Evolutionary conservation across 116 monocot genomes (phyloP).

Genomic region (Posidonia oceanica): DNA sequence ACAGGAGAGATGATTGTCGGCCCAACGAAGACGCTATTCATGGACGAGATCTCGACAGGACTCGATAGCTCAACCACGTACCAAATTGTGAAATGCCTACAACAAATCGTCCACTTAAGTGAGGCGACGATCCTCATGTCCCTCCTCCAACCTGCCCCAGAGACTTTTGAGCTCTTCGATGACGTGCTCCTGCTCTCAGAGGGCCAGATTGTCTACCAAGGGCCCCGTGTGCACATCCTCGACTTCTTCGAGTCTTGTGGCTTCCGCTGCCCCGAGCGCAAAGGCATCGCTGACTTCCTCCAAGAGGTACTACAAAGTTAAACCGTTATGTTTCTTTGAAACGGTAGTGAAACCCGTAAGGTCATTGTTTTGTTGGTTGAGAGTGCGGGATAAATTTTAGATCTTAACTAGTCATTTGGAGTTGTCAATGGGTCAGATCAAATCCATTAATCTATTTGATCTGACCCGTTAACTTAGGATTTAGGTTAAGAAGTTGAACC

Average conservation of each 20-base stretch:
- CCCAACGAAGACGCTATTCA: conserved; percentile 50
- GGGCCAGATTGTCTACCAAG: conserved; percentile 69
- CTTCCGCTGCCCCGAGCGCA: conserved; percentile 46
- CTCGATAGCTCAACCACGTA: conserved; percentile 73
- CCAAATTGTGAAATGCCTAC: conserved; percentile 67
- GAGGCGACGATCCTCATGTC: conserved; percentile 70
- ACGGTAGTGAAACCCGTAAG: no score
- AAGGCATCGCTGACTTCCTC: conserved; percentile 48
- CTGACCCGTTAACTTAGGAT: no score
- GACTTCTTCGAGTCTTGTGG: conserved; percentile 57
- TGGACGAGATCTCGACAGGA: conserved; percentile 84
- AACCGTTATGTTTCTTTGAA: no score
- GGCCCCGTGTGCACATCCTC: conserved; percentile 51
- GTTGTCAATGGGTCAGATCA: no score
- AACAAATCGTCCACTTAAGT: conserved; percentile 43
- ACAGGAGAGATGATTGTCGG: conserved; percentile 75
- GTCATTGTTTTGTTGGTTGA: no score
- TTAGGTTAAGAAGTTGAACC: no score
- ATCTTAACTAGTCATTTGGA: no score
- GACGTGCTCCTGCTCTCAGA: conserved; percentile 54
- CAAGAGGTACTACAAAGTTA: conserved; percentile 25
- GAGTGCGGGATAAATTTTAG: no score
- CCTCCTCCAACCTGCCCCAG: conserved; percentile 67
- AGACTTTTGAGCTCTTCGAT: conserved; percentile 66
- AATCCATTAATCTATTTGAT: no score